Conservation (phyloP, 2,329 filamentous ascomycete genomes). For the Aspergillus bombycis region DNA sequence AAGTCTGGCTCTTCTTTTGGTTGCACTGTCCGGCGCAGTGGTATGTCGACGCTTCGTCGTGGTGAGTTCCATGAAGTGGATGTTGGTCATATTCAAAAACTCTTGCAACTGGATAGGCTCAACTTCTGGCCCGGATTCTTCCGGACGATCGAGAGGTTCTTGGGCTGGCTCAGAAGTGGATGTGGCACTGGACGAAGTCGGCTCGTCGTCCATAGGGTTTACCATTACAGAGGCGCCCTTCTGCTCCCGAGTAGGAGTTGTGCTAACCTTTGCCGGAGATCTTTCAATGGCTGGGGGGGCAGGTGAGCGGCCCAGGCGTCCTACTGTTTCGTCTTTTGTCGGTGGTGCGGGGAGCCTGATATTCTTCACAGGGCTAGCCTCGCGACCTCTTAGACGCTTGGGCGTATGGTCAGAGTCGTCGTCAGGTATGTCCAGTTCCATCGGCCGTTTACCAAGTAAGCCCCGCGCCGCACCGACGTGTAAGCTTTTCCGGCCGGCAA, state of each 20-base stretch:
- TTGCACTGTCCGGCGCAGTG: slow-evolving; percentile 60
- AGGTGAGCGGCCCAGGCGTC: slow-evolving; percentile 57
- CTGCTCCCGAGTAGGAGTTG: slow-evolving; percentile 54
- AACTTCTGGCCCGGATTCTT: slow-evolving; percentile 48
- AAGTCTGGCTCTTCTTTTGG: slow-evolving; percentile 32
- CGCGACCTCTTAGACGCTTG: slow-evolving; percentile 71
- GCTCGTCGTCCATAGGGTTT: slow-evolving; percentile 37
- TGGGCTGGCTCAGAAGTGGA: slow-evolving; percentile 47
- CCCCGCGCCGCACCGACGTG: slow-evolving; percentile 75
- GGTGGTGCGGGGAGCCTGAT: slow-evolving; percentile 70
- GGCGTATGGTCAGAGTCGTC: slow-evolving; percentile 59
- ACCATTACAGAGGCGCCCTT: slow-evolving; percentile 44
- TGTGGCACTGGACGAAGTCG: slow-evolving; percentile 31
- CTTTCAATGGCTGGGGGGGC: slow-evolving; percentile 41
- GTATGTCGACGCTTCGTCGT: slow-evolving; percentile 92
- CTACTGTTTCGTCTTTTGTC: slow-evolving; percentile 67
- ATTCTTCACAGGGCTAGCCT: slow-evolving; percentile 77
- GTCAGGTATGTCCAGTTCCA: slow-evolving; percentile 67
- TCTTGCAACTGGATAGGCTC: slow-evolving; percentile 83
- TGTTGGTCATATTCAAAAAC: slow-evolving; percentile 92
- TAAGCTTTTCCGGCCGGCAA: slow-evolving; percentile 74
- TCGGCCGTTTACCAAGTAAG: slow-evolving; percentile 72
- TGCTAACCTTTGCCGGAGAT: slow-evolving; percentile 41
- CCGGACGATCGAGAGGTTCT: slow-evolving; percentile 47
- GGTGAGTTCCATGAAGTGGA: slow-evolving; percentile 98